Percentiles rank a stretch among this genome's conserved stretches.
Evolutionary conservation across 805 yeast genomes (phyloP).

Genomic region (Grigorovia humatica): DNA sequence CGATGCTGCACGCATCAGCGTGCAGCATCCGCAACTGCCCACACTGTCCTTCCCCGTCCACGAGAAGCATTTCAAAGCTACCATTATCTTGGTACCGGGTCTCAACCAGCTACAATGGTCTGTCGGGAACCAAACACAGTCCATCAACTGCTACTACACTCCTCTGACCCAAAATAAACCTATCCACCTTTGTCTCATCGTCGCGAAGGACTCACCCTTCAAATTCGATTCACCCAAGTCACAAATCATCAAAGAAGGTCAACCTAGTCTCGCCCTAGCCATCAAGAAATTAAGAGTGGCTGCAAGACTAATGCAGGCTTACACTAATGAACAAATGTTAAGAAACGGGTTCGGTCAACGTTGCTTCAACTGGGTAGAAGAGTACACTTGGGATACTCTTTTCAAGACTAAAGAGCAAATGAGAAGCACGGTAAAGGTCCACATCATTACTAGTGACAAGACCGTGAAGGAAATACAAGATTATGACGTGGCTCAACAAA

Average conservation of each 20-base stretch:
- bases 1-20: conserved; percentile 30
- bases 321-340: conserved; percentile 82
- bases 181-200: conserved; percentile 64
- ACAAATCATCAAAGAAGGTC: conserved; percentile 40
- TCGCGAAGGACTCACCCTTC: conserved; percentile 68
- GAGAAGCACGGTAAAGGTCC: conserved; percentile 65
- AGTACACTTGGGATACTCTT: conserved; percentile 43
- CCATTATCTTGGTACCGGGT: conserved; percentile 64
- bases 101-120: conserved; percentile 44
- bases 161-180: conserved; percentile 62
- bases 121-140: conserved; percentile 31
- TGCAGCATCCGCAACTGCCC: conserved; percentile 40
- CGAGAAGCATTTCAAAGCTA: conserved; percentile 61
- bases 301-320: conserved; percentile 83
- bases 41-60: conserved; percentile 62
- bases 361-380: conserved; percentile 66
- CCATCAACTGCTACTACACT: conserved; percentile 35
- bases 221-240: conserved; percentile 55
- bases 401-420: conserved; percentile 29
- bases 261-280: conserved; percentile 60
- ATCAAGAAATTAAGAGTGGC: conserved; percentile 66
- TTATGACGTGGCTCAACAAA: conserved; percentile 81
- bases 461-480: conserved; percentile 65
- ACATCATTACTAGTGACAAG: conserved; percentile 55
- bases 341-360: conserved; percentile 69